Conservation (phyloP, 2,329 filamentous ascomycete species). For the Xylaria digitata region DNA sequence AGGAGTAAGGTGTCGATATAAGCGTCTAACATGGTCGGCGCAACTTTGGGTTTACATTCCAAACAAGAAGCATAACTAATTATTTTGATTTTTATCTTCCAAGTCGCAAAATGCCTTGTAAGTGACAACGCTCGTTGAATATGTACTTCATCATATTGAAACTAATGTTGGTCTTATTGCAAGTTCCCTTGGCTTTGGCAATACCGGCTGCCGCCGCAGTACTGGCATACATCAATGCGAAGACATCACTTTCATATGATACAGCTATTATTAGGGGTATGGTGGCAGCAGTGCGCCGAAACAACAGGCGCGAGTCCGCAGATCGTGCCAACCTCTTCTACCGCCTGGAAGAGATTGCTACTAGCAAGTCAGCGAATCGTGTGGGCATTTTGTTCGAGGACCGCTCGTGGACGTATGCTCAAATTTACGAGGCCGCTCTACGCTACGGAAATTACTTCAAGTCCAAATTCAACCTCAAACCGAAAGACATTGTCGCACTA, state of each 20-base stretch:
- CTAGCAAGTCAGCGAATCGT: conserved; percentile 60
- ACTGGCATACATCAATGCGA: conserved; percentile 83
- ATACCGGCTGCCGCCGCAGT: conserved; percentile 72
- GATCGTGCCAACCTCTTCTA: conserved; percentile 81
- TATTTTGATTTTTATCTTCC: background rate
- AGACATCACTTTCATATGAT: conserved; percentile 75
- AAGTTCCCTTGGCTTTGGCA: conserved; percentile 65
- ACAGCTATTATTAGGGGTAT: conserved; percentile 66
- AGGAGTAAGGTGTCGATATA: background rate
- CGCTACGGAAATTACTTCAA: conserved; percentile 82
- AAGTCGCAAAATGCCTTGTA: conserved; percentile 39
- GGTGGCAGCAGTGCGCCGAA: conserved; percentile 57
- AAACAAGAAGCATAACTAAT: background rate
- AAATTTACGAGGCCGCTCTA: conserved; percentile 76
- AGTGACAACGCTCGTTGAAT: conserved; percentile 11
- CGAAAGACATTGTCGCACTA: conserved; percentile 81
- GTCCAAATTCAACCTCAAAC: conserved; percentile 69
- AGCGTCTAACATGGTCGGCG: background rate
- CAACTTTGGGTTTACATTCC: background rate
- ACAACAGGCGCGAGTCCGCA: conserved; percentile 61
- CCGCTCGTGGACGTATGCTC: conserved; percentile 76
- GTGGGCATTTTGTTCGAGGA: conserved; percentile 76
- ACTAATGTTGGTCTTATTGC: conserved; percentile 11
- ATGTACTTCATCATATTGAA: background rate
- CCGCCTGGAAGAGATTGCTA: conserved; percentile 74